Evolutionary conservation across 352 stramenopile genomes (phyloP).

Genomic region (Hyaloperonospora arabidopsidis): DNA sequence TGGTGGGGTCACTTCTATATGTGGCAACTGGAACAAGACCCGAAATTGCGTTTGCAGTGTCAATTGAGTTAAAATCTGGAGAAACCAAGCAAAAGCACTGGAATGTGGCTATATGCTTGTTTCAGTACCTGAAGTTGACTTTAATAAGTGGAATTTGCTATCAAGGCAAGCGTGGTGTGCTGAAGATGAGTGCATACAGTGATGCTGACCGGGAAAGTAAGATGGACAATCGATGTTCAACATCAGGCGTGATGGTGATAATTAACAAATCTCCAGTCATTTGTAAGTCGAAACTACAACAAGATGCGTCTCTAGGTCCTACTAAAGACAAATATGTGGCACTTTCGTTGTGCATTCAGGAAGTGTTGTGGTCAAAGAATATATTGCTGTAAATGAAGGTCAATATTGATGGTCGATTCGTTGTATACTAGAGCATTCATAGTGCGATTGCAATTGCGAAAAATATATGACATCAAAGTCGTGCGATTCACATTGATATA

Average conservation of each 20-base stretch:
- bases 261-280: not conserved
- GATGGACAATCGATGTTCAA: too few relatives aligned
- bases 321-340: not conserved
- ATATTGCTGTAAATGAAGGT: not conserved
- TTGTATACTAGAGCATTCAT: not conserved
- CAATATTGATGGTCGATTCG: too few relatives aligned
- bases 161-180: not conserved
- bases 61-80: not conserved
- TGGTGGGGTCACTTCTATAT: too few relatives aligned
- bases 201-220: not conserved
- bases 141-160: not conserved
- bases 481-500: not conserved
- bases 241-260: not conserved
- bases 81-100: not conserved
- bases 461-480: not conserved
- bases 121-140: not conserved
- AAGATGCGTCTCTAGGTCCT: not conserved
- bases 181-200: not conserved
- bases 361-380: not conserved
- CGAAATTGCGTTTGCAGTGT: not conserved
- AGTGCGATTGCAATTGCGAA: slow-evolving; percentile 1
- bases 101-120: too few relatives aligned
- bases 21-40: not conserved
- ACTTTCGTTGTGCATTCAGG: not conserved
- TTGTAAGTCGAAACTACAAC: not conserved